Evolutionary conservation across 345 rosid genomes (phyloP), one percentile per base, ranked within the genome.

Genomic region (Adansonia digitata): DNA sequence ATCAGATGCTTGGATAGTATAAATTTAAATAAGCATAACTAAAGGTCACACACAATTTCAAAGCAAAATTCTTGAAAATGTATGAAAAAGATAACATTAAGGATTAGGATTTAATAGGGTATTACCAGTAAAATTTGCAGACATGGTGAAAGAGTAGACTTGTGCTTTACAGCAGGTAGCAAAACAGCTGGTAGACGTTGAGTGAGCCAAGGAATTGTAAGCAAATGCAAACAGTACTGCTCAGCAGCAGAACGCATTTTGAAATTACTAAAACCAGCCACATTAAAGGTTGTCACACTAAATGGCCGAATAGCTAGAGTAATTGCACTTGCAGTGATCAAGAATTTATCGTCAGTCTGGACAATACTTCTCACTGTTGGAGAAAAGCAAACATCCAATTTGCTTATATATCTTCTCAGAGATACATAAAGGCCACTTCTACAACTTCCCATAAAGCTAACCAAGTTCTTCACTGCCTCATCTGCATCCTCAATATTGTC

Each of bases 261-360:
- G 42, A 51, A 53, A 14, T 22, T 75, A 73, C 71, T 73, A 73
- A 79, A 75, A 40, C 74, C 80, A 84, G 59, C 76, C 29, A 40
- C 68, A 77, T 68, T 80, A 76, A 80, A 69, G 59, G 82, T 72
- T 49, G 74, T 81, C 59, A 72, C 70, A 46, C 87, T 93, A 80
- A 92, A 90, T 74, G 98, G 97, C 69, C 98, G 89, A 73, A 94
- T 77, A 63, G 94, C 94, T 82, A 92, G 82, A 29, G 96, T 91
- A 72, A 94, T 74, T 52, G 89, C 91, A 86, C 90, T 89, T 42
- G 97, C 92, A 46, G 88, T 92, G 71, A 92, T 87, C 86, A 92
- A 75, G 73, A 94, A 87, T 75, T 79, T 87, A 77, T 90, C 92
- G 82, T 90, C 98, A 2, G 82, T 79, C 69, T 78, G 87, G 37